These are phyloP conservation scores for Apophysomyces trapeziformis DNA, from an alignment of 371 early-diverging fungal species.

Conservation along the genomic window DNA sequence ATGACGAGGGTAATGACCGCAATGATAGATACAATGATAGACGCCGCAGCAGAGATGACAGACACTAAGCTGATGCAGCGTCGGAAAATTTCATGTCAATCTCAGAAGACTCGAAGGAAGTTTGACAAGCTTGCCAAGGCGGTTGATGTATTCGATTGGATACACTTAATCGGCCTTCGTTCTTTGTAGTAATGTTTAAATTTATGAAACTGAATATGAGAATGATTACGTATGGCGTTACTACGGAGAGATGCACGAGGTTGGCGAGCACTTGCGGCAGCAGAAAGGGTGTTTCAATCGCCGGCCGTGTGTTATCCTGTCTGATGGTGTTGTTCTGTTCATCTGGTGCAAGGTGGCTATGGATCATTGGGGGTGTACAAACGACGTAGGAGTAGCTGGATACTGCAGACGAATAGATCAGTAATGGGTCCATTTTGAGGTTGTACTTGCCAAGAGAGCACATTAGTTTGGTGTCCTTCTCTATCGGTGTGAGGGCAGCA, in stretches of 20 bases:
- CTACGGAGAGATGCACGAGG: conserved; percentile 10
- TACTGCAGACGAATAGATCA: conserved; percentile 1
- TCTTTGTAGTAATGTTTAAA: conserved; percentile 12
- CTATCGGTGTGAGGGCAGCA: neutral
- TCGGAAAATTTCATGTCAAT: conserved; percentile 1
- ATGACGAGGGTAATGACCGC: conserved; percentile 11
- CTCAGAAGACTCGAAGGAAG: conserved; percentile 21
- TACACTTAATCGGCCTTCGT: neutral
- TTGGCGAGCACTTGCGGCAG: conserved; percentile 8
- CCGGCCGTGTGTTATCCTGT: conserved; percentile 7
- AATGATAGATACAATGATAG: conserved; percentile 11
- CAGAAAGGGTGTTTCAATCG: conserved; percentile 8
- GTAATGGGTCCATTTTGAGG: neutral
- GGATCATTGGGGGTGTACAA: conserved; percentile 10
- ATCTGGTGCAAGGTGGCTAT: conserved; percentile 10
- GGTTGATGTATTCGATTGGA: conserved; percentile 54
- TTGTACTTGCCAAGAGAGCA: neutral
- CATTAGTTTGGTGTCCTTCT: neutral
- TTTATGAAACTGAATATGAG: conserved; percentile 9
- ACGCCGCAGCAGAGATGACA: conserved; percentile 11
- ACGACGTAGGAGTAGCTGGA: conserved; percentile 8
- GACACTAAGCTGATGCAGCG: conserved; percentile 9
- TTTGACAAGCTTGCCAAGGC: conserved; percentile 55
- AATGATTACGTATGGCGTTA: conserved; percentile 11
- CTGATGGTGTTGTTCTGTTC: conserved; percentile 8